Evolutionary conservation across 495 filamentous ascomycete species (phyloP), one percentile per base, ranked within the genome.

Genomic region (Rusavskia elegans): DNA sequence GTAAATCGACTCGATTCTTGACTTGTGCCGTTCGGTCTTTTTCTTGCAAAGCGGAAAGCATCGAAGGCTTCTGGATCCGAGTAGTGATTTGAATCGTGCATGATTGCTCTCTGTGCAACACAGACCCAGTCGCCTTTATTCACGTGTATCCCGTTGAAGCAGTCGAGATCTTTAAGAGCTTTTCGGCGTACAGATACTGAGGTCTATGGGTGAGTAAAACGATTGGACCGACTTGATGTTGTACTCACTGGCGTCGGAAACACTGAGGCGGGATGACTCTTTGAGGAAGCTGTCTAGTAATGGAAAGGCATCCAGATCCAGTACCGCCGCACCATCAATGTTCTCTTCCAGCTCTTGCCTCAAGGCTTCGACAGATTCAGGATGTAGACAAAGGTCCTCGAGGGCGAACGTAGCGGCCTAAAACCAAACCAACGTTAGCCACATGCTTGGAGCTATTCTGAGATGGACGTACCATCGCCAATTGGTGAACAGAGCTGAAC

Each of bases 331-430:
- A 32, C 9, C 35, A 25, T 16, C 20, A 11, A 5, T 13, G 23
- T 38, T 19, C 53, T 51, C 4, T n/a, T n/a, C 50, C 10, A 55
- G 38, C 32, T 55, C 53, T 29, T 35, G 27, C 2, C 63, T 53
- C 16, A 66, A 45, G 17, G 58, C 59, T 13, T 60, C 50, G 3
- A 54, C 16, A 45, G 62, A 65, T 35, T 68, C 59, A 8, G 63
- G 59, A 46, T 65, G 59, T 1, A 63, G 42, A 40, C 61, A 66
- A 5, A 69, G 51, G 45, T 69, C 63, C 5, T 58, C 49, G 1
- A 69, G 40, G 2, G 65, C 64, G 46, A 64, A 63, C 3, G 53
- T 56, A 2, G 55, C 56, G 0, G 64, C 63, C 66, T 67, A 23
- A 27, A 27, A 6, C 25, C 25, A 27, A 27, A 3, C 25, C 25